These are phyloP conservation scores for Tulasnella sp. DNA, from an alignment of 768 basidiomycete species.

Conservation along the genomic window DNA sequence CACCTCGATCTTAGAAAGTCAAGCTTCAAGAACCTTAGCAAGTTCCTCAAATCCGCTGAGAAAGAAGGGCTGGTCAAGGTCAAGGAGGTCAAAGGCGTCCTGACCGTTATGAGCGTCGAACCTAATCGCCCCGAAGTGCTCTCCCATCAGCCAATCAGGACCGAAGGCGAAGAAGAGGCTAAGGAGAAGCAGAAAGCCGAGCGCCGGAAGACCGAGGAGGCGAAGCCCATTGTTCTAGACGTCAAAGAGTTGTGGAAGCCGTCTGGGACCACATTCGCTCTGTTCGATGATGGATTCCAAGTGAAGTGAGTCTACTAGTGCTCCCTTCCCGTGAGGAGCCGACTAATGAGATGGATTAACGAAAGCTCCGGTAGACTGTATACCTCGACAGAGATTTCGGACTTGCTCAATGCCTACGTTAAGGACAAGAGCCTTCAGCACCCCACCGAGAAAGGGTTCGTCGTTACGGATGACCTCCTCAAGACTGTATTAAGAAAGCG, in stretches of 20 bases:
- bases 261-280: conserved; percentile 42
- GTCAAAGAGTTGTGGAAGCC: conserved; percentile 75
- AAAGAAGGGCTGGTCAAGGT: conserved; percentile 65
- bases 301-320: conserved; percentile 48
- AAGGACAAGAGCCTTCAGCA: conserved; percentile 55
- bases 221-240: conserved; percentile 40
- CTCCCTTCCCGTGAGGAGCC: neutral
- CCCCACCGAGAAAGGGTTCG: conserved; percentile 53
- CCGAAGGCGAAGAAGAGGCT: conserved; percentile 57
- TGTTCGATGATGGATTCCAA: conserved; percentile 47
- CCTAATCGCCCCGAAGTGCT: conserved; percentile 49
- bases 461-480: conserved; percentile 50
- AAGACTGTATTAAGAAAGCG: conserved; percentile 31
- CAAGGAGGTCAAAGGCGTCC: conserved; percentile 51
- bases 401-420: conserved; percentile 57
- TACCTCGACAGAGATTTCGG: conserved; percentile 48
- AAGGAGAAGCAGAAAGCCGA: conserved; percentile 54
- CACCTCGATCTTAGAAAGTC: conserved; percentile 60
- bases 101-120: conserved; percentile 41
- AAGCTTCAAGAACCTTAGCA: conserved; percentile 67
- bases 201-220: conserved; percentile 46
- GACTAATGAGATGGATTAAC: neutral
- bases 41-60: conserved; percentile 70
- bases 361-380: conserved; percentile 49
- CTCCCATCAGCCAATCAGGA: conserved; percentile 46